Evolutionary conservation across 2,329 filamentous ascomycete genomes (phyloP).

Genomic region (Phoma sp.): DNA sequence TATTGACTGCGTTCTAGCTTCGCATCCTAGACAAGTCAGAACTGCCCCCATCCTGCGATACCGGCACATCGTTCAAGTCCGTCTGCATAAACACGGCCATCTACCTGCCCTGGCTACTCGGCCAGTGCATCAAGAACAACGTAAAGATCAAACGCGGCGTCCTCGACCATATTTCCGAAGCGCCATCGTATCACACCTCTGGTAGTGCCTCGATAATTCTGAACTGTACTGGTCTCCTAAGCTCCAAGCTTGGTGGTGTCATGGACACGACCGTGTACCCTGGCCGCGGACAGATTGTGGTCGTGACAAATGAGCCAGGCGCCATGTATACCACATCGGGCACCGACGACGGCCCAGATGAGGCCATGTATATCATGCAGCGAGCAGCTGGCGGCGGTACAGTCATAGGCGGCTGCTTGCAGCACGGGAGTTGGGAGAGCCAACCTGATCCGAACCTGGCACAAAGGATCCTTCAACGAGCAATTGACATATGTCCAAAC

Average conservation of each 20-base stretch:
- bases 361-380: slow-evolving; percentile 82
- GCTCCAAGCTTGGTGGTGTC: slow-evolving; percentile 80
- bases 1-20: slow-evolving; percentile 55
- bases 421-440: slow-evolving; percentile 79
- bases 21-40: slow-evolving; percentile 62
- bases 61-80: slow-evolving; percentile 77
- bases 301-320: slow-evolving; percentile 79
- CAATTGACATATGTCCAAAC: slow-evolving; percentile 67
- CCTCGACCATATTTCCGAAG: slow-evolving; percentile 73
- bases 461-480: slow-evolving; percentile 81
- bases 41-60: slow-evolving; percentile 70
- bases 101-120: slow-evolving; percentile 85
- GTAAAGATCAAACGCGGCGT: slow-evolving; percentile 61
- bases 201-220: slow-evolving; percentile 71
- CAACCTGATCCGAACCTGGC: slow-evolving; percentile 81
- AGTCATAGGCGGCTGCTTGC: slow-evolving; percentile 84
- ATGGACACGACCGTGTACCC: slow-evolving; percentile 76
- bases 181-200: slow-evolving; percentile 65
- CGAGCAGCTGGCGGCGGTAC: slow-evolving; percentile 78
- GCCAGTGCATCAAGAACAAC: slow-evolving; percentile 77
- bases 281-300: slow-evolving; percentile 79
- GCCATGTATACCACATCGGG: slow-evolving; percentile 74
- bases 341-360: slow-evolving; percentile 74
- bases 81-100: slow-evolving; percentile 91
- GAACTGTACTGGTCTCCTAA: slow-evolving; percentile 83